A percentile compares a stretch with the other conserved stretches of the same genome.
phyloP scores from a whole-genome alignment of 208 protist genomes.

The Crithidia sp. region DNA sequence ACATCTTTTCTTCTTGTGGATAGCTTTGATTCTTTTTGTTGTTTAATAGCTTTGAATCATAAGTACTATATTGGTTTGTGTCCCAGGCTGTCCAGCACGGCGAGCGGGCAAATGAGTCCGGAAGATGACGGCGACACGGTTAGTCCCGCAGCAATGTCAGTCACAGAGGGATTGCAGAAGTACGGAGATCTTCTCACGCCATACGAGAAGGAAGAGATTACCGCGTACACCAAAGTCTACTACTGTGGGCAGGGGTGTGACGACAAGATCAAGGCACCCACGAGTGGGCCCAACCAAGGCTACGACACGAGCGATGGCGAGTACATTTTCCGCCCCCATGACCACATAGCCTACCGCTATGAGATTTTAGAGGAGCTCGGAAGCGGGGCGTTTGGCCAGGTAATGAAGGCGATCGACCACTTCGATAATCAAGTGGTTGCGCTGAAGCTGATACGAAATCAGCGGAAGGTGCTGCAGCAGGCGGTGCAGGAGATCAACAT shows the following conservation, averaged over 20 bases:
- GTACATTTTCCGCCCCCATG: conserved; percentile 85
- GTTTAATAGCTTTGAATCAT: no score
- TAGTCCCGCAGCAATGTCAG: conserved; percentile 13
- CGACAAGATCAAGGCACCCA: conserved; percentile 65
- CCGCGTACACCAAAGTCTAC: conserved; percentile 50
- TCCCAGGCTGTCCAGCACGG: background rate
- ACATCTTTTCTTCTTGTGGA: no score
- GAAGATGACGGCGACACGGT: background rate
- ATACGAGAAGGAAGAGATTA: conserved; percentile 77
- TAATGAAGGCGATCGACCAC: conserved; percentile 82
- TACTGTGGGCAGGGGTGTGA: conserved; percentile 74
- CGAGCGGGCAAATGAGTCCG: background rate
- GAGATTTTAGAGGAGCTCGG: conserved; percentile 79
- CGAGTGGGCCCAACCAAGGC: conserved; percentile 70
- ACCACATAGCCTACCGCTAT: conserved; percentile 95
- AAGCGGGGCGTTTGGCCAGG: conserved; percentile 88
- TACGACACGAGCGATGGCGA: conserved; percentile 95
- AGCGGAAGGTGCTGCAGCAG: conserved; percentile 63
- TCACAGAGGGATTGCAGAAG: conserved; percentile 20
- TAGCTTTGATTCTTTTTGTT: no score
- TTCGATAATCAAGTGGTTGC: conserved; percentile 48
- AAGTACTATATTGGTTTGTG: no score
- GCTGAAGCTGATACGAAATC: conserved; percentile 86
- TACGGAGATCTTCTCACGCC: conserved; percentile 50
- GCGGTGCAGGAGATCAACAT: conserved; percentile 84